Evolutionary conservation across 2,329 filamentous ascomycete genomes (phyloP), one percentile per base, ranked within the genome.

Genomic region (Simplicillium sp.): DNA sequence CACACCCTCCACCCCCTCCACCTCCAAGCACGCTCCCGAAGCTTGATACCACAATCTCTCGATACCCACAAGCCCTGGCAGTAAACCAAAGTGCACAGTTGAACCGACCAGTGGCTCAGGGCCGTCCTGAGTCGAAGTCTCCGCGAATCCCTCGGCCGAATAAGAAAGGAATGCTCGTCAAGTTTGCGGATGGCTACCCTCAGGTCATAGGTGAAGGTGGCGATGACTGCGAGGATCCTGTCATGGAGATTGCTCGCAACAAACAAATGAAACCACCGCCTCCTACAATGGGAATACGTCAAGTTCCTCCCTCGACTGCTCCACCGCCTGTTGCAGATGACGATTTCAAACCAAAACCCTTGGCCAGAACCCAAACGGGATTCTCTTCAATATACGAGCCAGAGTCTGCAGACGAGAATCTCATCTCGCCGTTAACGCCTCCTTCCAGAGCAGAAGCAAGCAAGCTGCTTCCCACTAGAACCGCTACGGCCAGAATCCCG

Each of bases 171-270:
- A 66, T 92, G 46, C 67, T 67, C 4, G 89, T 96, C 29, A 77
- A 71, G 42, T 96, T 96, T 53, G 75, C 73, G 39, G 78, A 85
- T 50, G 73, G 72, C 9, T 70, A 73, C 41, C 88, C 89, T 7
- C 83, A 87, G 36, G 63, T 95, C 46, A 96, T 97, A 54, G 90
- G 90, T 36, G 82, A 90, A 60, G 90, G 90, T 43, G 90, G 90
- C 29, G 90, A 96, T 54, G 88, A 95, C 59, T 82, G 84, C 41
- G 80, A 85, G 40, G 66, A 74, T 8, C 84, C 85, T 41, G 43
- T 32, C n/a, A 36, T 39, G 58, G 49, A 54, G 56, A 37, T 45
- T 16, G 36, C 43, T 8, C 35, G 43, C 3, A 31, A 20, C 9
- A 40, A 35, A 16, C 20, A 28, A 13, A 36, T 40, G 28, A 41